A percentile compares a stretch with the other conserved stretches of the same genome.
Conservation (phyloP, 495 filamentous ascomycete species). For the Aspergillus nidulans region DNA sequence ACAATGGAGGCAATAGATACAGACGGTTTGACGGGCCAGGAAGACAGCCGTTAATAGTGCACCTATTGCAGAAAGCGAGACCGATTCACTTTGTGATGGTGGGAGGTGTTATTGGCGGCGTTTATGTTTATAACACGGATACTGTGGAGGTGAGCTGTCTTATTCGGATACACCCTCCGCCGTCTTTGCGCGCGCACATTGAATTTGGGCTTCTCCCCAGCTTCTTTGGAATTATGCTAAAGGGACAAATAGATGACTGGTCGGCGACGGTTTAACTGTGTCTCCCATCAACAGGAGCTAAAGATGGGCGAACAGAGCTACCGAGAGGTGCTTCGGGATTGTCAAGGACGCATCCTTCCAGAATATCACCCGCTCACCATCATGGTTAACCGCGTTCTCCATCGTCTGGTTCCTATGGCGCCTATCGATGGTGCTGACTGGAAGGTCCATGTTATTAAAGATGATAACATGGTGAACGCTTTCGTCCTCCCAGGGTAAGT, state of each 20-base stretch:
- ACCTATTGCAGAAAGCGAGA: constrained; percentile 20
- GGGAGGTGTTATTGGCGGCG: constrained; percentile 30
- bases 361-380: constrained; percentile 45
- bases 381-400: constrained; percentile 64
- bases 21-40: constrained; percentile 26
- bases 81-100: constrained; percentile 33
- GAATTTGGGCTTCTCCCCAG: background rate
- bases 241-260: constrained; percentile 64
- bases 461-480: constrained; percentile 61
- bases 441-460: constrained; percentile 84
- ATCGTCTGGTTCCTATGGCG: constrained; percentile 63
- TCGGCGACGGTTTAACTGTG: constrained; percentile 76
- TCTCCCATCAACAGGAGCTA: constrained; percentile 53
- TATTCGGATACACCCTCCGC: background rate
- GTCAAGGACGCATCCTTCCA: constrained; percentile 45
- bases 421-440: constrained; percentile 62
- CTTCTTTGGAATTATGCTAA: no score
- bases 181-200: background rate
- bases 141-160: constrained; percentile 55
- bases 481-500: constrained; percentile 78
- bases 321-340: constrained; percentile 45
- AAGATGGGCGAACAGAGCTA: constrained; percentile 50
- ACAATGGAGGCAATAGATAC: constrained; percentile 23
- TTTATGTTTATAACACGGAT: constrained; percentile 74
- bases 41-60: constrained; percentile 15